Base-by-base conservation (phyloP, 345 rosid species). In the Hibiscus syriacus region DNA sequence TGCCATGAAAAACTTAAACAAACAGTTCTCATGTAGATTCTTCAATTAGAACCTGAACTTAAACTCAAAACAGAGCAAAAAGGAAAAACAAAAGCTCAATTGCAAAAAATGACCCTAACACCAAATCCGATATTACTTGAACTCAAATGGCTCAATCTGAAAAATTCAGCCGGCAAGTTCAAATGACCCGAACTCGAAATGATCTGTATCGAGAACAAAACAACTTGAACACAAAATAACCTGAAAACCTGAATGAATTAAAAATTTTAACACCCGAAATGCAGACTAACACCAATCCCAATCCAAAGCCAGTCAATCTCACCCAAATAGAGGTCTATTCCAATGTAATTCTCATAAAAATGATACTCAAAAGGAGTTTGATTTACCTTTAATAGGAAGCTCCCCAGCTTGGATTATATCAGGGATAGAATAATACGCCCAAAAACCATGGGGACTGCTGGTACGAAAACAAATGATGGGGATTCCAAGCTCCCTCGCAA, bases 371-470 rank as follows among this genome's bases (percentile, higher is more conserved):
- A 48, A 4, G 26, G 6, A 8, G 12, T 23, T 10, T 49, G 1
- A 1, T 14, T 5, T 70, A 76, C 87, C 84, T 80, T 19, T 52
- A 36, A 78, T 70, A 0, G 89, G 87, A 48, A 87, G 74, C 58
- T 82, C 83, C 1, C 74, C 68, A 0, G 85, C 84, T 14, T 72
- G 65, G 17, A 83, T 62, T 19, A 82, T 62, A 8, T 76, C 74
- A n/a, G 60, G 82, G 9, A 81, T 19, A 3, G 56, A 75, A 38
- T 59, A 74, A 60, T 60, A 74, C 20, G 64, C 19, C 85, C 86
- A 74, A 34, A 72, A 53, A 29, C 71, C 30, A 52, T 69, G 67
- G 12, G 86, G 75, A 60, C 82, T 58, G 2, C 67, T 34, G 0
- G 84, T 80, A 17, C 81, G 72, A 52, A 81, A 83, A 65, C 61